Evolutionary conservation across 805 yeast genomes (phyloP).

Genomic region (Ogataea ramenticola): DNA sequence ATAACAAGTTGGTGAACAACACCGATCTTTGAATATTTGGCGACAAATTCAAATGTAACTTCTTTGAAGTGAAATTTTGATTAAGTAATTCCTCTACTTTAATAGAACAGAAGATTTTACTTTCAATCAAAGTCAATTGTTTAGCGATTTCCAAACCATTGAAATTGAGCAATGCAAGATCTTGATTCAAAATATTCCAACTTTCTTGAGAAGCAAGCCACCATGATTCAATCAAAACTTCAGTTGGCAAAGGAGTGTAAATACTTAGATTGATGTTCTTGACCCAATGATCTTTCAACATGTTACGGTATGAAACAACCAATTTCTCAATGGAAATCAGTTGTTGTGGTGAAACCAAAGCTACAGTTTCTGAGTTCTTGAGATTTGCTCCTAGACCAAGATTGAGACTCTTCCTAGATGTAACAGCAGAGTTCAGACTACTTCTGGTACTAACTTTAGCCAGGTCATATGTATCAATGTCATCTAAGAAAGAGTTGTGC

Average conservation of each 20-base stretch:
- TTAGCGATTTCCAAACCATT: slow-evolving; percentile 73
- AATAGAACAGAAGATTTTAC: slow-evolving; percentile 55
- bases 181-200: slow-evolving; percentile 50
- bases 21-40: slow-evolving; percentile 58
- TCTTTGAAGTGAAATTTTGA: slow-evolving; percentile 54
- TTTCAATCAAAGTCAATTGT: slow-evolving; percentile 68
- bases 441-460: slow-evolving; percentile 14
- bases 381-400: slow-evolving; percentile 22
- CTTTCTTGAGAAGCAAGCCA: slow-evolving; percentile 42
- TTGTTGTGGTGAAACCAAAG: slow-evolving; percentile 30
- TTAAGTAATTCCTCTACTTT: slow-evolving; percentile 60
- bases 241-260: slow-evolving; percentile 28
- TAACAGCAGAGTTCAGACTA: slow-evolving; percentile 2
- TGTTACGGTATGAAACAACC: slow-evolving; percentile 45
- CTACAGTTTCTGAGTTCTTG: slow-evolving; percentile 15
- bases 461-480: slow-evolving; percentile 24
- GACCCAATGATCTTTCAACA: slow-evolving; percentile 43
- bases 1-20: slow-evolving; percentile 61
- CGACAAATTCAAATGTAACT: slow-evolving; percentile 49
- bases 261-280: slow-evolving; percentile 1
- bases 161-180: slow-evolving; percentile 46
- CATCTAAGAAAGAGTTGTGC: slow-evolving; percentile 25
- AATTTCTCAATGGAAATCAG: slow-evolving; percentile 38
- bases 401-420: slow-evolving; percentile 16
- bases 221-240: slow-evolving; percentile 37